Evolutionary conservation across 2,329 filamentous ascomycete genomes (phyloP).

Genomic region (Pseudodiploospora longispora): DNA sequence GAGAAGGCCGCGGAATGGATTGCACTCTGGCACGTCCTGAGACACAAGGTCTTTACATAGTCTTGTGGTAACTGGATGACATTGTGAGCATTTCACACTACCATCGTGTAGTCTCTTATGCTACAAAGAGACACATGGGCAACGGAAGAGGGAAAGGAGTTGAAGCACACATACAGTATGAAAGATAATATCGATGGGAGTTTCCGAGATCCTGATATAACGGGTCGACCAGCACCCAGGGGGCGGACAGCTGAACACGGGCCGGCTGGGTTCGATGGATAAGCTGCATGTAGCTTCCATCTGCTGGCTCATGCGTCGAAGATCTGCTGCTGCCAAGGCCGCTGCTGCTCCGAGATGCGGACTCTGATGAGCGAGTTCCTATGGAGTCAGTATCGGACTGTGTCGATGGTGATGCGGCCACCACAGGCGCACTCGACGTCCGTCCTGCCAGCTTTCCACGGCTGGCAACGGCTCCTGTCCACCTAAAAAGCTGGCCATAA

Average conservation of each 20-base stretch:
- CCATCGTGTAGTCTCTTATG: neutral
- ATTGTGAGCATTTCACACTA: neutral
- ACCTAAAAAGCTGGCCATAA: conserved; percentile 44
- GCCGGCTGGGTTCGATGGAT: conserved; percentile 15
- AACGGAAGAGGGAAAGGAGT: conserved; percentile 4
- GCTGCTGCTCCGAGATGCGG: neutral
- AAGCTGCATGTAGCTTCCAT: conserved; percentile 16
- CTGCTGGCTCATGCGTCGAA: conserved; percentile 1
- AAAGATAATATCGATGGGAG: conserved; percentile 33
- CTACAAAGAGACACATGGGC: conserved; percentile 3
- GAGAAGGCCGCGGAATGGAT: conserved; percentile 39
- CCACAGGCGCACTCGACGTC: conserved; percentile 18
- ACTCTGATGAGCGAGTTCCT: neutral
- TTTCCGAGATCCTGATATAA: conserved; percentile 46
- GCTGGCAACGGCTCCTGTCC: conserved; percentile 40
- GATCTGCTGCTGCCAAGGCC: neutral
- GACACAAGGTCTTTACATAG: conserved; percentile 47
- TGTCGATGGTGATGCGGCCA: conserved; percentile 6
- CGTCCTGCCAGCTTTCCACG: conserved; percentile 34
- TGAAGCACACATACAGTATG: conserved; percentile 28
- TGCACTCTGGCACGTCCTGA: conserved; percentile 33
- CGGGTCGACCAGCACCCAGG: conserved; percentile 35
- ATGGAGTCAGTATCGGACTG: neutral
- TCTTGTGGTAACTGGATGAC: conserved; percentile 32
- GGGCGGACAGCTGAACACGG: conserved; percentile 14